Percentiles rank a stretch among this genome's conserved stretches.
Conservation (phyloP, 768 basidiomycete genomes). For the Mycena kentingensis region DNA sequence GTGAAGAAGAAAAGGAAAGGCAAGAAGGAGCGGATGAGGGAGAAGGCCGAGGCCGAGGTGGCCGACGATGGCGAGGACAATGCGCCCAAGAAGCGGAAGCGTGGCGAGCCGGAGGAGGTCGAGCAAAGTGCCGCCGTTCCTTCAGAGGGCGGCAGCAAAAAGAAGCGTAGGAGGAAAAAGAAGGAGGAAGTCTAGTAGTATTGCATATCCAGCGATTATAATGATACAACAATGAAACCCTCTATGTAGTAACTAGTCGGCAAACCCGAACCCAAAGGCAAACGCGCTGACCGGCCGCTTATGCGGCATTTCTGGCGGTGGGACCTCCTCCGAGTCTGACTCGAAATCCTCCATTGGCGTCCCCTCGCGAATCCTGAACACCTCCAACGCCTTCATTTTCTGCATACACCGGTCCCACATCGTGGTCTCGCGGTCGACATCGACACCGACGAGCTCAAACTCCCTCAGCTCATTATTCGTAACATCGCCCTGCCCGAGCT, state of each 20-base stretch:
- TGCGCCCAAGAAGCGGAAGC: conserved; percentile 16
- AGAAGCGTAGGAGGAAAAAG: conserved; percentile 42
- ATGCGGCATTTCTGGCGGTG: conserved; percentile 2
- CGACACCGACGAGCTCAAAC: conserved; percentile 32
- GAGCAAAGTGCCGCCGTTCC: conserved; percentile 15
- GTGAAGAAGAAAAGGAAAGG: conserved; percentile 23
- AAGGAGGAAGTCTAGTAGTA: conserved; percentile 10
- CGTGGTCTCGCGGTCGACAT: conserved; percentile 16
- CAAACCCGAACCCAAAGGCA: conserved; percentile 8
- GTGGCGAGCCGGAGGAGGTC: conserved; percentile 14
- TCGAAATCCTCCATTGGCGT: neutral
- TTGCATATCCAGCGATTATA: neutral
- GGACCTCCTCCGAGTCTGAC: neutral
- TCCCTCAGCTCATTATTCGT: conserved; percentile 23
- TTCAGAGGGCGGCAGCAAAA: conserved; percentile 39
- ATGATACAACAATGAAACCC: neutral
- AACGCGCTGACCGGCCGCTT: conserved; percentile 4
- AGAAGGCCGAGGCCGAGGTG: conserved; percentile 11
- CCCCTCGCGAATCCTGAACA: conserved; percentile 19
- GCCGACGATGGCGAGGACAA: conserved; percentile 2
- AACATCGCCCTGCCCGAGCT: conserved; percentile 25
- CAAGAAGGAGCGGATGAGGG: conserved; percentile 16
- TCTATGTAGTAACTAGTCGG: neutral
- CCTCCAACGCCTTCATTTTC: conserved; percentile 30
- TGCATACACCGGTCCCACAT: conserved; percentile 35